Conservation (phyloP, 1,139 yeast genomes). For the Hanseniaspora sp. region DNA sequence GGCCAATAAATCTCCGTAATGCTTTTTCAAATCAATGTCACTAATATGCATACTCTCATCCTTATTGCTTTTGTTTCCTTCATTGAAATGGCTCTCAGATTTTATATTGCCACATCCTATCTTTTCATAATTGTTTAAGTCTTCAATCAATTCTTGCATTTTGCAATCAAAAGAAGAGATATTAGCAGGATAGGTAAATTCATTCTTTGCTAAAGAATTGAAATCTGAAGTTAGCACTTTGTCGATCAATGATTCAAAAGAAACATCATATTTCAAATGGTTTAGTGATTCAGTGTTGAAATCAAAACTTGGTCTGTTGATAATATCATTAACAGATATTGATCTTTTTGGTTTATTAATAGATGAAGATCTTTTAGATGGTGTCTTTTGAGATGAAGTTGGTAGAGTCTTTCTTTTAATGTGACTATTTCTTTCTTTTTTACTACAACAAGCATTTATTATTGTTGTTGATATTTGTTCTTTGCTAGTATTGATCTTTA, state of each 20-base stretch:
- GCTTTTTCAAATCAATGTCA: background rate
- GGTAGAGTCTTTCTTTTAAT: background rate
- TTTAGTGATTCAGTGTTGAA: background rate
- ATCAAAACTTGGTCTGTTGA: conserved; percentile 3
- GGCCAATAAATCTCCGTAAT: background rate
- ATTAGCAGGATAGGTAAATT: background rate
- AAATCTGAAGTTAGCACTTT: background rate
- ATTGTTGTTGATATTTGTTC: background rate
- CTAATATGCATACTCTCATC: background rate
- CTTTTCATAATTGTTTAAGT: background rate
- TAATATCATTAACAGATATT: conserved; percentile 6
- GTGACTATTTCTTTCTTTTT: background rate
- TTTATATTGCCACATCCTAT: background rate
- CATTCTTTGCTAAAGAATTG: background rate
- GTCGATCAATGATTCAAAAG: background rate
- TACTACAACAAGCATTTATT: background rate
- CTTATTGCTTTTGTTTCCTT: too few species aligned
- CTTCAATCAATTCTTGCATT: background rate
- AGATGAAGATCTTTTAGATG: background rate
- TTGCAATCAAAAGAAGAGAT: background rate
- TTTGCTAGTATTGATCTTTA: background rate
- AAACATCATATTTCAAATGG: background rate
- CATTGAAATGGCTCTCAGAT: too few species aligned
- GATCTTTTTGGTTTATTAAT: background rate
- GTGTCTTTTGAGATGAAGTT: background rate